Evolutionary conservation across 192 early-diverging fungal genomes (phyloP), one percentile per base, ranked within the genome.

Genomic region (Coemansia sp.): DNA sequence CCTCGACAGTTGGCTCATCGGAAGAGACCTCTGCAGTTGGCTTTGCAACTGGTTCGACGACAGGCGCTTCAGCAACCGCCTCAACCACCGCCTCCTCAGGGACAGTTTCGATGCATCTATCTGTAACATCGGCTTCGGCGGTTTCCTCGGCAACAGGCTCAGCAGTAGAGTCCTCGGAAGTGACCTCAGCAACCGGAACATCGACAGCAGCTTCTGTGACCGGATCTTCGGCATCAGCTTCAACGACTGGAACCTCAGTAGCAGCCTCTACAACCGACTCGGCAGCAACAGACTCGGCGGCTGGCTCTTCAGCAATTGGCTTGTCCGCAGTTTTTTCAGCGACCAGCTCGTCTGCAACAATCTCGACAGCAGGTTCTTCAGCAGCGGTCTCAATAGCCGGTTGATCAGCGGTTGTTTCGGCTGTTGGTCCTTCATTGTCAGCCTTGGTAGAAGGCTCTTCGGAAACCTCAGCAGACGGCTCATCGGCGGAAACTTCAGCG

Each of bases 351-450:
- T 37, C 58, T 14, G 58, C 32, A 6, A 35, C 17, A 17, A 9
- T 5, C 6, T 28, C 20, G 33, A 4, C 39, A 28, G 61, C 43
- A 7, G 22, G 4, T 38, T 62, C 64, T 11, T 28, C 61, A 1
- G 43, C 7, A 5, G 22, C 22, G 8, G 51, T 52, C 9, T 62
- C 67, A 18, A 45, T 52, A 28, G 32, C 38, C 6, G 32, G 38
- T 51, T 68, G 22, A 22, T 65, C 43, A 28, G 36, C 8, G n/a
- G 32, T 35, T 51, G 18, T 43, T 58, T 39, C 51, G 7, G 60
- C 48, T 9, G 8, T 32, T 4, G 22, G 22, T 28, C 1, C 22
- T 28, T 28, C 22, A 1, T 28, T 28, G 0, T 28, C 22, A 28
- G 41, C 43, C 4, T 28, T 22, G 8, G 4, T 18, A 14, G 63